These are phyloP conservation scores for Trametes polyzona DNA, from an alignment of 1,284 basidiomycete species.

Conservation along the genomic window DNA sequence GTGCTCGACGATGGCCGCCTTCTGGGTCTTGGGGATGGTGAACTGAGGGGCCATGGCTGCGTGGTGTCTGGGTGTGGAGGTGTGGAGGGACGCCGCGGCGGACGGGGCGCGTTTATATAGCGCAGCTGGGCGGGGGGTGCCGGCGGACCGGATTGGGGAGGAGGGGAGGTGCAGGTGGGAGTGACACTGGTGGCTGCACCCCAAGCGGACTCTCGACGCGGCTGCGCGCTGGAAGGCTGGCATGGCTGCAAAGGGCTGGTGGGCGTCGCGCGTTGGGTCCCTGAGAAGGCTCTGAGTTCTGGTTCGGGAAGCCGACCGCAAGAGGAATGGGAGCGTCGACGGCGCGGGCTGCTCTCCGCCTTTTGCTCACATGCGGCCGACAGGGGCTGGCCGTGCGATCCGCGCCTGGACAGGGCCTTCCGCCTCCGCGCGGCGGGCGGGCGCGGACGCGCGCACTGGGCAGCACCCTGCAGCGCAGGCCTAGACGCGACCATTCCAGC, in stretches of 20 bases:
- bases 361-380: background rate
- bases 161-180: background rate
- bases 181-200: too few relatives aligned
- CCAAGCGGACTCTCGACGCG: too few relatives aligned
- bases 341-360: background rate
- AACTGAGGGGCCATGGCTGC: slow-evolving; percentile 29
- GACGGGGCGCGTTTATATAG: slow-evolving; percentile 13
- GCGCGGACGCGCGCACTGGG: slow-evolving; percentile 2
- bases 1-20: slow-evolving; percentile 60
- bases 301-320: slow-evolving; percentile 9
- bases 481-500: slow-evolving; percentile 8
- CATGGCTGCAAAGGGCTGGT: background rate
- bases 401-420: slow-evolving; percentile 3
- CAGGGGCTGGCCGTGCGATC: slow-evolving; percentile 6
- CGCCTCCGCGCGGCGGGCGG: slow-evolving; percentile 1
- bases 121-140: background rate
- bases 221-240: too few relatives aligned
- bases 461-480: background rate
- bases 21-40: slow-evolving; percentile 63
- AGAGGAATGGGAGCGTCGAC: background rate
- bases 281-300: background rate
- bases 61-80: slow-evolving; percentile 8
- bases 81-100: background rate
- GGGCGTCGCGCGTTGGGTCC: background rate
- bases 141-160: slow-evolving; percentile 1